Percentiles rank a stretch among this genome's conserved stretches.
Conservation (phyloP, 2,329 filamentous ascomycete genomes). For the Trichoderma polysporum region DNA sequence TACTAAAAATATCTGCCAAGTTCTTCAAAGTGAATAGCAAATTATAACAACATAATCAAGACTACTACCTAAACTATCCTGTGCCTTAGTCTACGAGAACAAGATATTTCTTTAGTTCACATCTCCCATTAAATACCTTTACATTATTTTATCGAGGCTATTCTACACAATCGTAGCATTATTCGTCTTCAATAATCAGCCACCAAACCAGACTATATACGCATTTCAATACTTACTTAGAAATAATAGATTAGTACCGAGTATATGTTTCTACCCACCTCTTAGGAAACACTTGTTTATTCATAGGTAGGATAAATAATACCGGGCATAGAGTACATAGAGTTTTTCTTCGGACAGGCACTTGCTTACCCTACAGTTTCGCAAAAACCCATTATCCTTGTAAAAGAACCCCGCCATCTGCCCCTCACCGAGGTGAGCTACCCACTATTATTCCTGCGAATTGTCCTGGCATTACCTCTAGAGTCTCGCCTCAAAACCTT, state of each 20-base stretch:
- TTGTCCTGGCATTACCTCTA: conserved; percentile 26
- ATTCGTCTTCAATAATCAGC: not conserved
- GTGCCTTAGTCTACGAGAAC: not conserved
- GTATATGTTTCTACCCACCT: not conserved
- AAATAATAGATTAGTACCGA: not conserved
- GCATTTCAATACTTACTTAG: no score
- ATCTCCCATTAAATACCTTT: not conserved
- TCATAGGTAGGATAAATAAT: not conserved
- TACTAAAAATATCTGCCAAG: not conserved
- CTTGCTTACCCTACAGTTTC: not conserved
- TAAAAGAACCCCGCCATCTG: conserved; percentile 30
- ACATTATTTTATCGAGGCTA: no score
- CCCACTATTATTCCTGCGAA: conserved; percentile 27
- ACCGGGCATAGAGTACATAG: not conserved
- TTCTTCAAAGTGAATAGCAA: not conserved
- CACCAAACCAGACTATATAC: no score
- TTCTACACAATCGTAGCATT: no score
- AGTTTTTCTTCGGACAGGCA: not conserved
- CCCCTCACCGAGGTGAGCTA: conserved; percentile 32
- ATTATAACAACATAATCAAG: not conserved
- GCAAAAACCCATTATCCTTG: not conserved
- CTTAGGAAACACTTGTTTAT: not conserved
- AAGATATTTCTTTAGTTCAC: not conserved
- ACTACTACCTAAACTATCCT: not conserved
- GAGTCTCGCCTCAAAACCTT: conserved; percentile 27